Evolutionary conservation across 192 early-diverging fungal species (phyloP).

Genomic region (Podila epigama): DNA sequence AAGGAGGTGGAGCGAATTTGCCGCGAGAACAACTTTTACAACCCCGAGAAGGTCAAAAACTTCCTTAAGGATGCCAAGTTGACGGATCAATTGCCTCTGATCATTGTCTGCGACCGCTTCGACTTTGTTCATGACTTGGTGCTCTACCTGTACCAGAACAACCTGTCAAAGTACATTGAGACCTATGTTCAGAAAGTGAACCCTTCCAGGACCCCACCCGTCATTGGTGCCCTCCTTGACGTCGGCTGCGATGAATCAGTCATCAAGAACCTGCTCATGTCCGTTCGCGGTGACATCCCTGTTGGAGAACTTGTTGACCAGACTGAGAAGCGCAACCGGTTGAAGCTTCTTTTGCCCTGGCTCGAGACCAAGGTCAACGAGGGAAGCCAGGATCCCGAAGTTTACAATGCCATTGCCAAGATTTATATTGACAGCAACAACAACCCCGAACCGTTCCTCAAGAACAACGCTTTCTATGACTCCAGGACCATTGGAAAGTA

Average conservation of each 20-base stretch:
- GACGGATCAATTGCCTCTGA: conserved; percentile 93
- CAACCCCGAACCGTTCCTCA: conserved; percentile 95
- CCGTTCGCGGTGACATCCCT: conserved; percentile 84
- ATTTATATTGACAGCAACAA: conserved; percentile 99
- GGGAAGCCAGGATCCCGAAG: conserved; percentile 84
- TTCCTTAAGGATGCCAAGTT: conserved; percentile 98
- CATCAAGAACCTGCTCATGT: conserved; percentile 90
- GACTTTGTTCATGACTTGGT: conserved; percentile 98
- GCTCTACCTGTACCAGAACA: conserved; percentile 94
- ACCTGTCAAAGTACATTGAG: conserved; percentile 94
- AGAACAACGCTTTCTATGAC: conserved; percentile 85
- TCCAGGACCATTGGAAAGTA: conserved; percentile 94
- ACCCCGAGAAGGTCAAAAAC: conserved; percentile 98
- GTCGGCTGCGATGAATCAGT: conserved; percentile 96
- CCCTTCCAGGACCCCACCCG: conserved; percentile 88
- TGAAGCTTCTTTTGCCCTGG: conserved; percentile 96
- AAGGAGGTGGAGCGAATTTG: conserved; percentile 98
- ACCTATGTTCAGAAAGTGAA: conserved; percentile 99
- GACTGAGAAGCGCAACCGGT: conserved; percentile 94
- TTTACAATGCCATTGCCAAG: conserved; percentile 98
- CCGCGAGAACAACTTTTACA: conserved; percentile 94
- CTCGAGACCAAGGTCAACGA: conserved; percentile 88
- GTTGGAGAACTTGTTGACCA: conserved; percentile 87
- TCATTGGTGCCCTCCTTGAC: conserved; percentile 96
- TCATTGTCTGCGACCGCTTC: conserved; percentile 98